Percentiles rank a stretch among this genome's conserved stretches.
Conservation (phyloP, 176 grass and related monocot genomes). For the Chrysopogon serrulatus region DNA sequence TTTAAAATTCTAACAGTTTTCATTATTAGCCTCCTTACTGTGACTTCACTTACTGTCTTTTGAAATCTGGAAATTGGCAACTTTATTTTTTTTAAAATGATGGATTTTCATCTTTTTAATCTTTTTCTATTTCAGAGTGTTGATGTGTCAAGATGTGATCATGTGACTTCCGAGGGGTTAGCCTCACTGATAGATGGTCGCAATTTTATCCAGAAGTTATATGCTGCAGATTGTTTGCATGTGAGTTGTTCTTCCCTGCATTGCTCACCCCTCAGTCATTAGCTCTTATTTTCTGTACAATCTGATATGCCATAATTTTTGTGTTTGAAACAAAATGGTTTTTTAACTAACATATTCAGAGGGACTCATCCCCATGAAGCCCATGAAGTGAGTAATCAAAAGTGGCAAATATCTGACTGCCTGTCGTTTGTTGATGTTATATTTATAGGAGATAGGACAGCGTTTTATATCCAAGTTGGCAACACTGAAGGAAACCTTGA, state of each 20-base stretch:
- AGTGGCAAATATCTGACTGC: not conserved
- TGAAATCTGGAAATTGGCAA: not conserved
- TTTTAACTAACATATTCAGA: not conserved
- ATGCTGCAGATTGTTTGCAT: slow-evolving; percentile 79
- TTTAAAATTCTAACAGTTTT: not conserved
- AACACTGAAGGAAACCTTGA: slow-evolving; percentile 61
- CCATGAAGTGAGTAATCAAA: not conserved
- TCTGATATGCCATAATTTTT: not conserved
- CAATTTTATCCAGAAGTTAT: slow-evolving; percentile 56
- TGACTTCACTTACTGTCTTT: not conserved
- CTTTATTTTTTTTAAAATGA: not conserved
- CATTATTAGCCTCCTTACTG: not conserved
- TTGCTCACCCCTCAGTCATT: not conserved
- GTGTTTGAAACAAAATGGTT: not conserved
- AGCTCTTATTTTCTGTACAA: not conserved
- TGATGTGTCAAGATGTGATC: slow-evolving; percentile 87
- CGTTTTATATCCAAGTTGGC: slow-evolving; percentile 69
- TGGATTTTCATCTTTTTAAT: not conserved
- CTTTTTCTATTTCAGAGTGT: slow-evolving; percentile 51
- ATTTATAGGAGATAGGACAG: slow-evolving; percentile 61
- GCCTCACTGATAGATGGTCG: slow-evolving; percentile 68
- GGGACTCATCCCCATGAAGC: not conserved
- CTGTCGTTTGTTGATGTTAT: slow-evolving; percentile 1
- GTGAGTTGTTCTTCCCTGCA: slow-evolving; percentile 34
- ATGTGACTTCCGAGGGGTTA: slow-evolving; percentile 77